phyloP scores from a whole-genome alignment of 257 asterid genomes.

The Primulina huaijiensis region DNA sequence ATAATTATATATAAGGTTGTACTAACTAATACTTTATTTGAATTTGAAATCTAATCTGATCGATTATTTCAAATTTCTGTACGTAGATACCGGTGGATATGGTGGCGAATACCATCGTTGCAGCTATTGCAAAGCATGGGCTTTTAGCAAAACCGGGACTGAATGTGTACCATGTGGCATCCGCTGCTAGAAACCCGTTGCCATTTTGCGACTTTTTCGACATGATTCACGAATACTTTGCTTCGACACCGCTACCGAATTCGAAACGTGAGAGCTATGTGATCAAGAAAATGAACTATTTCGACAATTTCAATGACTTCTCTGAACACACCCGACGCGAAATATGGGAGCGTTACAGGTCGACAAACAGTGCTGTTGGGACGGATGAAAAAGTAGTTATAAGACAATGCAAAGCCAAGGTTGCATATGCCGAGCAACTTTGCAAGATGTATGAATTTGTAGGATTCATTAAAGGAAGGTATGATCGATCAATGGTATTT shows the following conservation, averaged over 20 bases:
- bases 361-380: neutral
- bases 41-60: too few relatives aligned
- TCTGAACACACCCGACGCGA: slow-evolving; percentile 25
- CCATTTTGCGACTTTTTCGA: slow-evolving; percentile 21
- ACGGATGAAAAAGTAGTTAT: neutral
- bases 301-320: slow-evolving; percentile 30
- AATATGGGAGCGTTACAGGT: neutral
- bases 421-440: slow-evolving; percentile 32
- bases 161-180: slow-evolving; percentile 37
- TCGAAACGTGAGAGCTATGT: neutral
- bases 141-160: neutral
- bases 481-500: neutral
- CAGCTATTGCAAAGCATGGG: slow-evolving; percentile 46
- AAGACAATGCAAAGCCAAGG: slow-evolving; percentile 27
- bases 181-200: slow-evolving; percentile 31
- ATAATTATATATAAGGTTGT: too few relatives aligned
- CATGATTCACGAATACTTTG: slow-evolving; percentile 27
- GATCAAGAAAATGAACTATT: slow-evolving; percentile 10
- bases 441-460: slow-evolving; percentile 38
- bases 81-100: slow-evolving; percentile 42
- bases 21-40: neutral
- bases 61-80: neutral
- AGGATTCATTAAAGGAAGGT: slow-evolving; percentile 35
- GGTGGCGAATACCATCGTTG: slow-evolving; percentile 43
- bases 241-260: slow-evolving; percentile 13